Evolutionary conservation across 2,329 filamentous ascomycete genomes (phyloP).

Genomic region (Fusarium sp.): DNA sequence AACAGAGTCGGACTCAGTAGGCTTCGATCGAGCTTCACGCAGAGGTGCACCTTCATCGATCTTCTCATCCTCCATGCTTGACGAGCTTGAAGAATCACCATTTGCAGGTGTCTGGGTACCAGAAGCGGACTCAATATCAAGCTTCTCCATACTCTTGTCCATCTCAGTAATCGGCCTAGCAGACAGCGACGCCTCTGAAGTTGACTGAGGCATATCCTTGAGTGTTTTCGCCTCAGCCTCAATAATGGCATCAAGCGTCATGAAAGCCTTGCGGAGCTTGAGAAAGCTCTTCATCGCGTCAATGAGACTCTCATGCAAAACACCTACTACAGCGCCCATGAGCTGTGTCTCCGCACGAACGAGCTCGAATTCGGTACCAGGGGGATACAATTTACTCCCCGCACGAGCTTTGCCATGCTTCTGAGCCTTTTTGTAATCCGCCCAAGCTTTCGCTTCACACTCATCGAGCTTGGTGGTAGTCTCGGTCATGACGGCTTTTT

Average conservation of each 20-base stretch:
- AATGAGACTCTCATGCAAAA: constrained; percentile 91
- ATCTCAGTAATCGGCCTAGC: constrained; percentile 37
- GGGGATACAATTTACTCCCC: constrained; percentile 71
- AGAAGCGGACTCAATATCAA: constrained; percentile 45
- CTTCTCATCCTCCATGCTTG: constrained; percentile 31
- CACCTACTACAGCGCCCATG: constrained; percentile 87
- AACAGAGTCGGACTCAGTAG: constrained; percentile 65
- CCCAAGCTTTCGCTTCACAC: constrained; percentile 80
- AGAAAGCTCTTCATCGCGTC: constrained; percentile 94
- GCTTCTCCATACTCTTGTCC: constrained; percentile 48
- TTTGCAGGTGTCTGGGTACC: constrained; percentile 55
- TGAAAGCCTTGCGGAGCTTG: constrained; percentile 88
- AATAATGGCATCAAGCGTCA: constrained; percentile 82
- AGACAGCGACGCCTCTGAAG: constrained; percentile 4
- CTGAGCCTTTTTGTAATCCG: constrained; percentile 79
- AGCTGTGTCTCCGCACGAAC: constrained; percentile 87
- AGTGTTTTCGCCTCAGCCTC: constrained; percentile 72
- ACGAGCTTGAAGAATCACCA: constrained; percentile 25
- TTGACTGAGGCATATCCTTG: constrained; percentile 11
- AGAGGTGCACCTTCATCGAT: constrained; percentile 37
- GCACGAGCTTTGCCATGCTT: constrained; percentile 60
- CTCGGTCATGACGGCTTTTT: constrained; percentile 89
- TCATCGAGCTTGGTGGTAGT: constrained; percentile 76
- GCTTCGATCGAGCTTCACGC: constrained; percentile 43
- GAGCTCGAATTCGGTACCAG: constrained; percentile 87